Base-by-base conservation (phyloP, 78 protist genomes). In the Cavenderia fasciculata region DNA sequence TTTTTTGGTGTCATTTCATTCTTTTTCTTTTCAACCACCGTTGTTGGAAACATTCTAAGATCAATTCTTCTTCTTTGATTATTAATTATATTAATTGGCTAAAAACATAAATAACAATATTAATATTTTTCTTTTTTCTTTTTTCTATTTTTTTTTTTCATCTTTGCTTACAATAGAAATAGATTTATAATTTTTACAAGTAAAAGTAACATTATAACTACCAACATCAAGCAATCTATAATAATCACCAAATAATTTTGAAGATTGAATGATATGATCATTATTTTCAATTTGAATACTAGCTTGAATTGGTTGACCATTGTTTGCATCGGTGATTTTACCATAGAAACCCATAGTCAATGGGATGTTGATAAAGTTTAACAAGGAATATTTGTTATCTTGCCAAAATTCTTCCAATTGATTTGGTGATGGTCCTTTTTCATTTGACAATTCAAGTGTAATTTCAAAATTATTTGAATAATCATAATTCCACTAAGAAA, bases 361-460 rank as follows among this genome's bases (percentile, higher is more conserved):
- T 41, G 89, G 89, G 11, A 82, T 0, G 2, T 4, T 3, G 1
- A 57, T 14, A 29, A 74, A 87, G 29, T 52, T n/a, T 4, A 41
- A 2, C 19, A 94, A 54, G 6, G 96, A 36, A 16, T 49, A 4
- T 38, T n/a, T n/a, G 74, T 94, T 85, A 74, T 82, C 65, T 27
- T 59, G 25, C 96, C 96, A 94, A 49, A n/a, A 40, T 29, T 21
- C 19, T 34, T 18, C 65, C 10, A 94, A 33, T 23, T 77, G 76
- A 1, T 1, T 36, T 31, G 73, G n/a, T 16, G 31, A 25, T 21
- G 96, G 95, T 44, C 14, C 71, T 46, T 90, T 88, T 41, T 65
- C 72, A 75, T 86, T 27, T 5, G 92, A 85, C 21, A 95, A 10
- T 68, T 95, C 97, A 10, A 95, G n/a, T 8, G 97, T 95, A 46